Percentiles rank a stretch among this genome's conserved stretches.
Conservation (phyloP, 306 rosid genomes). For the Quillaja saponaria region DNA sequence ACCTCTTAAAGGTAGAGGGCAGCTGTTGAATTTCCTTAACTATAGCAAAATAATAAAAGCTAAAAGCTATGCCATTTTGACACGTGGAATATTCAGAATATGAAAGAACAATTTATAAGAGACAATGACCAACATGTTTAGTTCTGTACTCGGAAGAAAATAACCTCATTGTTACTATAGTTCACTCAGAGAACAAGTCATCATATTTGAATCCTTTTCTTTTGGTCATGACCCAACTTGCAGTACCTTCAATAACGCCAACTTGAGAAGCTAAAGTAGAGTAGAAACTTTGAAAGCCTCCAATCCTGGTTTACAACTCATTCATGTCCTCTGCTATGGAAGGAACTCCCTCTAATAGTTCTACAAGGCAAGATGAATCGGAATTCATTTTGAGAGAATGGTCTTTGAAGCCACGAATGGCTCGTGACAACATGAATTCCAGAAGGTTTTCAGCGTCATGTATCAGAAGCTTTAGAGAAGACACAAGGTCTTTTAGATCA, state of each 20-base stretch:
- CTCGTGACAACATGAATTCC: constrained; percentile 58
- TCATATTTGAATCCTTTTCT: constrained; percentile 14
- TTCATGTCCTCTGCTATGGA: constrained; percentile 53
- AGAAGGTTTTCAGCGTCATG: constrained; percentile 83
- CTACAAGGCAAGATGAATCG: constrained; percentile 56
- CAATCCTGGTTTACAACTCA: constrained; percentile 7
- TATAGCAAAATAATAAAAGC: too few relatives aligned
- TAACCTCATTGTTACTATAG: neutral
- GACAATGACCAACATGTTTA: too few relatives aligned
- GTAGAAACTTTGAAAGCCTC: constrained; percentile 7
- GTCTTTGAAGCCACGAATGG: constrained; percentile 50
- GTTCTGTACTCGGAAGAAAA: too few relatives aligned
- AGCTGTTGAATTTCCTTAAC: too few relatives aligned
- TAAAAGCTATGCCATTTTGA: too few relatives aligned
- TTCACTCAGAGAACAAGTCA: constrained; percentile 27
- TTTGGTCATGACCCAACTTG: constrained; percentile 19
- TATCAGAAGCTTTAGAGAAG: constrained; percentile 86
- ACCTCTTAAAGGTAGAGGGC: too few relatives aligned
- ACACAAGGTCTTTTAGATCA: constrained; percentile 78
- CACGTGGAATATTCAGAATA: too few relatives aligned
- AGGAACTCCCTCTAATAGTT: constrained; percentile 36
- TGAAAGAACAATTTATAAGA: too few relatives aligned
- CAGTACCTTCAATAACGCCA: constrained; percentile 22
- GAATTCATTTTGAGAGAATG: constrained; percentile 74
- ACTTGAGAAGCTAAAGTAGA: neutral